phyloP scores from a whole-genome alignment of 2,329 filamentous ascomycete genomes.

The Trichocomaceae sp. region DNA sequence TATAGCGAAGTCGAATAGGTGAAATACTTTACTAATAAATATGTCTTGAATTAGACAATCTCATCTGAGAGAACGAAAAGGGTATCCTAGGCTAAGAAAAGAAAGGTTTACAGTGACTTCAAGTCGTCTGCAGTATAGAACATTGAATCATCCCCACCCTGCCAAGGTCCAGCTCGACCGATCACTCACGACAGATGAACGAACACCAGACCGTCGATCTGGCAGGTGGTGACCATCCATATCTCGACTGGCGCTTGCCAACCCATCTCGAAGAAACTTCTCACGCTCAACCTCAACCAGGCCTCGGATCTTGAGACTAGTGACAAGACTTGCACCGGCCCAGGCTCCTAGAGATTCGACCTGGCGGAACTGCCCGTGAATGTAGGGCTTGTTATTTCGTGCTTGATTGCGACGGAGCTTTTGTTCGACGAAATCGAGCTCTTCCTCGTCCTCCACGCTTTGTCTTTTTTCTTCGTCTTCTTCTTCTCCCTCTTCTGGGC shows the following conservation, averaged over 20 bases:
- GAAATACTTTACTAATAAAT: not conserved
- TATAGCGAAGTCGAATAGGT: not conserved
- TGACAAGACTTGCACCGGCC: constrained; percentile 57
- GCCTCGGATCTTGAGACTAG: constrained; percentile 53
- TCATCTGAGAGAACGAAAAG: not conserved
- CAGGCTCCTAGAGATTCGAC: constrained; percentile 58
- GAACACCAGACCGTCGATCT: constrained; percentile 30
- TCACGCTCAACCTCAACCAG: constrained; percentile 60
- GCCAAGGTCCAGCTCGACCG: constrained; percentile 45
- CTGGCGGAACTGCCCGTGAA: constrained; percentile 42
- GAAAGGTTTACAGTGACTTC: not conserved
- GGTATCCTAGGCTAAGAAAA: constrained; percentile 6
- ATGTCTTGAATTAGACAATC: not conserved
- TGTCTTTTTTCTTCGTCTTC: constrained; percentile 16
- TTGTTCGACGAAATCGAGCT: constrained; percentile 44
- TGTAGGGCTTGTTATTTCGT: constrained; percentile 28
- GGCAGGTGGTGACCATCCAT: constrained; percentile 28
- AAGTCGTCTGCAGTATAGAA: not conserved
- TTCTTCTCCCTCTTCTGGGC: no score
- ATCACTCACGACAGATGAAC: constrained; percentile 31
- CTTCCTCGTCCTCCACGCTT: constrained; percentile 19
- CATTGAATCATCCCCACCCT: constrained; percentile 35
- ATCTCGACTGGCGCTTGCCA: constrained; percentile 42
- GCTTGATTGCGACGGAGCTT: constrained; percentile 30
- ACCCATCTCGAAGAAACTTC: constrained; percentile 49